Evolutionary conservation across 495 filamentous ascomycete species (phyloP), one percentile per base, ranked within the genome.

Genomic region (Penicillium waksmanii): DNA sequence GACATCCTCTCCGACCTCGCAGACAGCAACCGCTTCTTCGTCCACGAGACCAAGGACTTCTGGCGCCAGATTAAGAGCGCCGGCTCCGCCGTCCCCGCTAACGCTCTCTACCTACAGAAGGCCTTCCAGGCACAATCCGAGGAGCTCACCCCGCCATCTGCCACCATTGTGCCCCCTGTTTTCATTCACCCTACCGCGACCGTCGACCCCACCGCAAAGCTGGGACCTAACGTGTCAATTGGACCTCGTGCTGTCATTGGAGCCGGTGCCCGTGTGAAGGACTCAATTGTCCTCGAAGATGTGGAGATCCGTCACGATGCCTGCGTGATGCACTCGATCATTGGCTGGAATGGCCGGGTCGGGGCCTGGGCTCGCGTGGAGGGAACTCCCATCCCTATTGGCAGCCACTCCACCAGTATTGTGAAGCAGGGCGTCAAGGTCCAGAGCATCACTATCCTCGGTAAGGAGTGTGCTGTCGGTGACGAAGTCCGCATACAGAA

Each of bases 11-110:
- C 92, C 53, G 94, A 97, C 66, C 86, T 99, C 65, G 94, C 95
- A 36, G 95, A 99, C 78, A 96, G 87, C 84, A 93, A 96, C 73
- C 92, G 95, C 70, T 99, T 99, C 83, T 99, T 91, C 75, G 96
- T 98, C 18, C 89, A 96, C 74, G 95, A 99, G 77, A 98, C 95
- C 46, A 96, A 96, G 78, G 95, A 97, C 70, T 99, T 99, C 79
- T 99, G 95, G 95, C 93, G 95, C 56, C 95, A 99, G 82, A 98
- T 99, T 84, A 99, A 99, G 85, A 96, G 96, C 5, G 95, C 95
- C 50, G 96, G 96, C 42, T 98, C 95, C 19, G 95, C 95, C 51
- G 92, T 99, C 56, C 96, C 95, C 10, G 95, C 95, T 58, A 98
- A 99, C 70, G 96, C 95, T 1, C 86, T 99, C 3, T 99, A 99